These are phyloP conservation scores for Fraxinus latifolia DNA, from an alignment of 305 asterid species.

Conservation along the genomic window DNA sequence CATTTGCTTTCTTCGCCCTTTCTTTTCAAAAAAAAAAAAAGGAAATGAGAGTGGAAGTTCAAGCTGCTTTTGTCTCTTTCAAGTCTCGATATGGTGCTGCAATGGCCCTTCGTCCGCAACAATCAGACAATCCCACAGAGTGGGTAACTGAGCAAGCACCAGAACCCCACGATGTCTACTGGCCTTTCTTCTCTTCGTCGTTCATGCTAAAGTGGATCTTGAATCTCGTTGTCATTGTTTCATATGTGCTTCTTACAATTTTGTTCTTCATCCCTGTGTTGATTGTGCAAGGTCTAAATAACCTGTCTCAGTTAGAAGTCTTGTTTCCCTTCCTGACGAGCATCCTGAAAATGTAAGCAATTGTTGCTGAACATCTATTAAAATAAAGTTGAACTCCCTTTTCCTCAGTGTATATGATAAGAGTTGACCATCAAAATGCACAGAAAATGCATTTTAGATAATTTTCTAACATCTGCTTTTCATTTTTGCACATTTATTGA, in stretches of 20 bases:
- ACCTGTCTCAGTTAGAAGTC: slow-evolving; percentile 77
- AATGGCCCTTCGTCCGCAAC: slow-evolving; percentile 59
- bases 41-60: slow-evolving; percentile 55
- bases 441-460: neutral
- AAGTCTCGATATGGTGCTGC: slow-evolving; percentile 79
- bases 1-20: neutral
- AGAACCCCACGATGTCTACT: slow-evolving; percentile 78
- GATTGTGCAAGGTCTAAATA: slow-evolving; percentile 86
- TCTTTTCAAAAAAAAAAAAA: neutral
- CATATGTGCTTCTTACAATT: slow-evolving; percentile 56
- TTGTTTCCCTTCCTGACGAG: slow-evolving; percentile 75
- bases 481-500: neutral
- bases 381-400: neutral
- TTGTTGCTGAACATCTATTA: neutral
- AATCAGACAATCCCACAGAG: slow-evolving; percentile 74
- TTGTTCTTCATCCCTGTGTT: slow-evolving; percentile 75
- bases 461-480: neutral
- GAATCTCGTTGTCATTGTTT: slow-evolving; percentile 52
- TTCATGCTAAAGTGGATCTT: slow-evolving; percentile 70
- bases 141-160: slow-evolving; percentile 94
- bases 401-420: neutral
- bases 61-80: slow-evolving; percentile 93
- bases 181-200: slow-evolving; percentile 95
- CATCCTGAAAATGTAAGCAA: slow-evolving; percentile 60
- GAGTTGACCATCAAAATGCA: neutral